Evolutionary conservation across 306 rosid genomes (phyloP).

Genomic region (Cucurbita ficifolia): DNA sequence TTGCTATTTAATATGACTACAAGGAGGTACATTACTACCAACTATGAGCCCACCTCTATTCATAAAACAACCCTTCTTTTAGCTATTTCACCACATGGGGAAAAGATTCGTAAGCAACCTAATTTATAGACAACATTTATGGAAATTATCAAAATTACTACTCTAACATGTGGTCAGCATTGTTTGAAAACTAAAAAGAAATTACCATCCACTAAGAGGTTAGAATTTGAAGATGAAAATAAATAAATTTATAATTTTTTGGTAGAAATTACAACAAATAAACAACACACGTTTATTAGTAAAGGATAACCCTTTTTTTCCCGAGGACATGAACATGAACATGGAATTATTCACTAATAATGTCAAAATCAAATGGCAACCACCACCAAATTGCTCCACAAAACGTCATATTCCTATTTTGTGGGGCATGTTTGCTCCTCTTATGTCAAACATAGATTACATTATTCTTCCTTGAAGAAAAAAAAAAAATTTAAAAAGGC

Average conservation of each 20-base stretch:
- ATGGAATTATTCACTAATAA: background rate
- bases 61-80: background rate
- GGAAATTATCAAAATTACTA: too few species aligned
- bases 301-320: background rate
- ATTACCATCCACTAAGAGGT: too few species aligned
- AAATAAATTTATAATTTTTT: background rate
- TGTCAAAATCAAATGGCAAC: background rate
- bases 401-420: slow-evolving; percentile 21
- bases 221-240: background rate
- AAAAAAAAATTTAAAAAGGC: background rate
- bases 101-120: background rate
- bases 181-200: too few species aligned
- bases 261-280: background rate
- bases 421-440: slow-evolving; percentile 17
- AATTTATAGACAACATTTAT: background rate
- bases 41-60: background rate
- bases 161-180: too few species aligned
- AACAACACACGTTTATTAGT: background rate
- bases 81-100: background rate
- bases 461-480: background rate
- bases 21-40: background rate
- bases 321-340: background rate
- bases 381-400: background rate
- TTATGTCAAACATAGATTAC: slow-evolving; percentile 5
- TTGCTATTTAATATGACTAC: background rate